Percentiles rank a stretch among this genome's conserved stretches.
Evolutionary conservation across 2,329 filamentous ascomycete genomes (phyloP).

Genomic region (Alternaria solani): DNA sequence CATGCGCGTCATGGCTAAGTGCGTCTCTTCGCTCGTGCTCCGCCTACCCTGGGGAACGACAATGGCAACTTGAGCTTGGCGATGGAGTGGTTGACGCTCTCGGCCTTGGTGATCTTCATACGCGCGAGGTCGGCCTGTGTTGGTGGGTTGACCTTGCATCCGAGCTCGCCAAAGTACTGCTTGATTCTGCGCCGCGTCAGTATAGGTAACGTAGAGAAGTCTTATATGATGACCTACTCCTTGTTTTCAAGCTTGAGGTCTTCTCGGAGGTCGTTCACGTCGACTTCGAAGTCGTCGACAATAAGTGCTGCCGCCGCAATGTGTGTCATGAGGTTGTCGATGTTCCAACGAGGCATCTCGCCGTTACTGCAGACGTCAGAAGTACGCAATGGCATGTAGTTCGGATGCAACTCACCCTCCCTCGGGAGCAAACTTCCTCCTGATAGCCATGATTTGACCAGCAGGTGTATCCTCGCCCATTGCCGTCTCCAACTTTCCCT

Average conservation of each 20-base stretch:
- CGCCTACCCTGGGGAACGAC: slow-evolving; percentile 74
- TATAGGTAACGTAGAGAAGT: not conserved
- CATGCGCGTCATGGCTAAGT: not conserved
- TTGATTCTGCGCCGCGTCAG: slow-evolving; percentile 57
- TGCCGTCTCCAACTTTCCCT: slow-evolving; percentile 72
- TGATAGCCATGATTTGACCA: slow-evolving; percentile 45
- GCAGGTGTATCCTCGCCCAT: slow-evolving; percentile 54
- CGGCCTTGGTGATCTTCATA: slow-evolving; percentile 67
- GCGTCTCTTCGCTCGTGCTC: slow-evolving; percentile 26
- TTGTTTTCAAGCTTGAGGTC: slow-evolving; percentile 77
- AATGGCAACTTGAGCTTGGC: slow-evolving; percentile 80
- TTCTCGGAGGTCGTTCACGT: slow-evolving; percentile 72
- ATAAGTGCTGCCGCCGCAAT: slow-evolving; percentile 75
- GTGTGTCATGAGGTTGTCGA: slow-evolving; percentile 76
- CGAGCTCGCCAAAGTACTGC: slow-evolving; percentile 79
- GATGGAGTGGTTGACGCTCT: slow-evolving; percentile 67
- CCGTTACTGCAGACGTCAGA: slow-evolving; percentile 38
- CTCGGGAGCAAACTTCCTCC: slow-evolving; percentile 68
- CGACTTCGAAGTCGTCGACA: slow-evolving; percentile 76
- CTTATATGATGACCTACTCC: slow-evolving; percentile 52
- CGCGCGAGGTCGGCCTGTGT: slow-evolving; percentile 60
- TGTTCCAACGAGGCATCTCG: slow-evolving; percentile 74
- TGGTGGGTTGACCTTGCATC: slow-evolving; percentile 65
- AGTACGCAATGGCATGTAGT: not conserved
- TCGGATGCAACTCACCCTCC: slow-evolving; percentile 26